Percentiles rank a stretch among this genome's conserved stretches.
phyloP scores from a whole-genome alignment of 2,329 filamentous ascomycete genomes.

The Venturia effusa region DNA sequence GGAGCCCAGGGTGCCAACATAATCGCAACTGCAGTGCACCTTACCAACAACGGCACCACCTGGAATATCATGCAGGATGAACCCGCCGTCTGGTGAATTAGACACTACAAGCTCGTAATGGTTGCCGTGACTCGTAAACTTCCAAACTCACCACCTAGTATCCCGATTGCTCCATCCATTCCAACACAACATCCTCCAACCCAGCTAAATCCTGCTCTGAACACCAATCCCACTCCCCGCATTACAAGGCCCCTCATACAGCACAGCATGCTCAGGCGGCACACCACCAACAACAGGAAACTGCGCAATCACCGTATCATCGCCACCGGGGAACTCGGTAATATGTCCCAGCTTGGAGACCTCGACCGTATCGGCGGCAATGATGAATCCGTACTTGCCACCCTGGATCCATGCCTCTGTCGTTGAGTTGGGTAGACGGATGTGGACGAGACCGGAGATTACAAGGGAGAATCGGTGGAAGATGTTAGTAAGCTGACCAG shows the following conservation, averaged over 20 bases:
- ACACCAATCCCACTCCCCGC: slow-evolving; percentile 12
- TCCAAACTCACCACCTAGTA: too few species aligned
- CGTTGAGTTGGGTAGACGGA: slow-evolving; percentile 7
- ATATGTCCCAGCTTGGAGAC: slow-evolving; percentile 31
- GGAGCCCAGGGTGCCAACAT: neutral
- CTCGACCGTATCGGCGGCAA: slow-evolving; percentile 33
- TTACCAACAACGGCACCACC: too few species aligned
- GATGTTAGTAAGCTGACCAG: too few species aligned
- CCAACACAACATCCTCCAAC: too few species aligned
- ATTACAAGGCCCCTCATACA: slow-evolving; percentile 31
- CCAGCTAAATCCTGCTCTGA: neutral
- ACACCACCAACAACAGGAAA: slow-evolving; percentile 27
- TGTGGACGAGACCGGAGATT: slow-evolving; percentile 13
- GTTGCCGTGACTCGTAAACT: too few species aligned
- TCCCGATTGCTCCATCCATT: too few species aligned
- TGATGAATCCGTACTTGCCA: slow-evolving; percentile 18
- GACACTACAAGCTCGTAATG: too few species aligned
- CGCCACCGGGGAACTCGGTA: slow-evolving; percentile 30
- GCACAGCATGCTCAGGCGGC: slow-evolving; percentile 28
- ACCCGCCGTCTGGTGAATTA: too few species aligned
- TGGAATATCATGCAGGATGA: too few species aligned
- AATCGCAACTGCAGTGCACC: too few species aligned
- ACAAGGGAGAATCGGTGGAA: slow-evolving; percentile 9
- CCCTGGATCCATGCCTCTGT: slow-evolving; percentile 13
- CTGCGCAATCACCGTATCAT: slow-evolving; percentile 27